phyloP scores from a whole-genome alignment of 192 early-diverging fungal species.

The Anaeromyces robustus region DNA sequence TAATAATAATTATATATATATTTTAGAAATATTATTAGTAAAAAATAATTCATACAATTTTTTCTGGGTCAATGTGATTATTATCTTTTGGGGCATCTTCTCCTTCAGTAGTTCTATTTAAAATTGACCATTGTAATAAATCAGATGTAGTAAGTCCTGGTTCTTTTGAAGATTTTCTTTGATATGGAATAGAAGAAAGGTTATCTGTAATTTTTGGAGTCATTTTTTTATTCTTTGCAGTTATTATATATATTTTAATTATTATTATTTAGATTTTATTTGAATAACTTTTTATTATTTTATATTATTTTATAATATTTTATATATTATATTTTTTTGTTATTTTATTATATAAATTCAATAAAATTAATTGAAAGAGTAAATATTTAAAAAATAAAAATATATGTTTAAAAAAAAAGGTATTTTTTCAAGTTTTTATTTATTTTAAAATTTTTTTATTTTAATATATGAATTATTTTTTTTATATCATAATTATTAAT shows the following conservation, averaged over 20 bases:
- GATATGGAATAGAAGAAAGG: neutral
- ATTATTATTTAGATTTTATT: neutral
- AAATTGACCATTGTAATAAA: conserved; percentile 68
- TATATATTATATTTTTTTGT: no score
- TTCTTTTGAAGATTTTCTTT: neutral
- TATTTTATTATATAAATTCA: no score
- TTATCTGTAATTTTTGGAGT: neutral
- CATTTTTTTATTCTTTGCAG: neutral
- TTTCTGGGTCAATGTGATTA: neutral
- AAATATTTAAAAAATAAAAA: no score
- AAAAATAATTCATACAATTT: neutral
- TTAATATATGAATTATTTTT: no score
- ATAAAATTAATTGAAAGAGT: no score
- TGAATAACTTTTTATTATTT: neutral
- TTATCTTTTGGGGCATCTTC: conserved; percentile 38
- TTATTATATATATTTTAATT: neutral
- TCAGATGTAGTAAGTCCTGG: conserved; percentile 19
- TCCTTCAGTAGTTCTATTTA: conserved; percentile 54
- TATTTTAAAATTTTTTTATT: no score
- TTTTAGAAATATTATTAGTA: no score
- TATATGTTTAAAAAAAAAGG: no score
- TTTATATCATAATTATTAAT: no score
- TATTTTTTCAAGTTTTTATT: no score
- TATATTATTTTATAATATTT: no score
- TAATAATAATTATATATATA: neutral